Conservation (phyloP, 2,329 filamentous ascomycete genomes). For the Fusarium devonianum region DNA sequence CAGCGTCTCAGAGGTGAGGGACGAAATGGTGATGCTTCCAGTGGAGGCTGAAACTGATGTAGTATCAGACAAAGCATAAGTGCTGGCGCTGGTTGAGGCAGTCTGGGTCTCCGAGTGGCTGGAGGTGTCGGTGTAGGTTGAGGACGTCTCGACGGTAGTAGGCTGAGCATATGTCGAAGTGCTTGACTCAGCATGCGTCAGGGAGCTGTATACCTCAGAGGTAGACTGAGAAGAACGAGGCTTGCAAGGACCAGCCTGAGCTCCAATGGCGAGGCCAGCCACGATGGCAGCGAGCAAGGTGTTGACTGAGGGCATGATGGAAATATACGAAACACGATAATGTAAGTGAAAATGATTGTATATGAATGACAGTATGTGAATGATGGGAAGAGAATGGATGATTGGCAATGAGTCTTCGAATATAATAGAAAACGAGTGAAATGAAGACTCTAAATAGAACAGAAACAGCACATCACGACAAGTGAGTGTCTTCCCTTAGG, state of each 20-base stretch:
- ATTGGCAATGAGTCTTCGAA: constrained; percentile 4
- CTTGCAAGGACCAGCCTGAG: constrained; percentile 27
- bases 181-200: constrained; percentile 1
- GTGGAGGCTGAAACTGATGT: constrained; percentile 11
- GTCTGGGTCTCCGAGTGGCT: constrained; percentile 1
- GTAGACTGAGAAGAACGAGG: neutral
- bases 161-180: constrained; percentile 1
- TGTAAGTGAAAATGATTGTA: neutral
- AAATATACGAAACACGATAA: neutral
- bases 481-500: constrained; percentile 8
- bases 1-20: constrained; percentile 7
- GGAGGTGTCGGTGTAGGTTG: neutral
- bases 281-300: constrained; percentile 22
- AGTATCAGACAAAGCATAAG: neutral
- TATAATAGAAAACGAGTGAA: constrained; percentile 27
- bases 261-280: constrained; percentile 22
- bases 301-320: constrained; percentile 24
- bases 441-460: constrained; percentile 29
- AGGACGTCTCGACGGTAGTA: constrained; percentile 5
- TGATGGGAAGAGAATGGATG: constrained; percentile 4
- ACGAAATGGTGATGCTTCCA: neutral
- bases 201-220: constrained; percentile 11
- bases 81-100: neutral
- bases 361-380: constrained; percentile 3
- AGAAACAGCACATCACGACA: constrained; percentile 23